Percentiles rank a stretch among this genome's conserved stretches.
These are phyloP conservation scores for Talaromyces nanjingensis DNA, from an alignment of 495 filamentous ascomycete genomes.

Conservation along the genomic window DNA sequence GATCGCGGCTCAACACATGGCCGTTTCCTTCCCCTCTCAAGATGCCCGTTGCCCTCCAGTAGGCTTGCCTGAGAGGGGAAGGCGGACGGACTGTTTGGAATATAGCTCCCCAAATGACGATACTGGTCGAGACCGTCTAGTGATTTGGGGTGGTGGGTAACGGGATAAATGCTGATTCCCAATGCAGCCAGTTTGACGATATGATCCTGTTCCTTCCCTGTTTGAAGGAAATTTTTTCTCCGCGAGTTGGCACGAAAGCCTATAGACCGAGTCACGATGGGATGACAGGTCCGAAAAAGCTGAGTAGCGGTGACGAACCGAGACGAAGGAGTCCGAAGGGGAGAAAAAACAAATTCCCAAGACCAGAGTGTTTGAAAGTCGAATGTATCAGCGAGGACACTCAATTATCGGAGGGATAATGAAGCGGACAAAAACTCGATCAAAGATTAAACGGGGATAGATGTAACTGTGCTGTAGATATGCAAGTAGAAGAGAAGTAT, in stretches of 20 bases:
- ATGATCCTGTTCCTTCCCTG: not conserved
- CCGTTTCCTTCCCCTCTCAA: conserved; percentile 34
- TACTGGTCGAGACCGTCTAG: conserved; percentile 30
- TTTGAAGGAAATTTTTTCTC: not conserved
- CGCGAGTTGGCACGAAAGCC: not conserved
- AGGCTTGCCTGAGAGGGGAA: conserved; percentile 32
- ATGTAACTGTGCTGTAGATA: conserved; percentile 5
- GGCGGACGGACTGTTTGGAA: conserved; percentile 18
- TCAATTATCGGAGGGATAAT: not conserved
- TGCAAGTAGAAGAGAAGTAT: conserved; percentile 6
- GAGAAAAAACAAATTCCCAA: not conserved
- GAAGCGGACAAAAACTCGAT: not conserved
- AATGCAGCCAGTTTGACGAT: conserved; percentile 36
- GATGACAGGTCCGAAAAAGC: not conserved
- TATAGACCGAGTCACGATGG: not conserved
- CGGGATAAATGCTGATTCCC: conserved; percentile 31
- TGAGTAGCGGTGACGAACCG: not conserved
- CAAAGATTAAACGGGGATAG: not conserved
- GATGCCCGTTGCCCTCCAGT: conserved; percentile 28
- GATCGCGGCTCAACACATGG: conserved; percentile 36
- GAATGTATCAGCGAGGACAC: not conserved
- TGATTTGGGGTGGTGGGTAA: conserved; percentile 26
- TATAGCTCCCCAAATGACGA: conserved; percentile 23
- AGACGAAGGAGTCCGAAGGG: not conserved
- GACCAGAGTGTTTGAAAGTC: not conserved